These are phyloP conservation scores for Globisporangium yorkense DNA, from an alignment of 352 stramenopile genomes.

Conservation along the genomic window DNA sequence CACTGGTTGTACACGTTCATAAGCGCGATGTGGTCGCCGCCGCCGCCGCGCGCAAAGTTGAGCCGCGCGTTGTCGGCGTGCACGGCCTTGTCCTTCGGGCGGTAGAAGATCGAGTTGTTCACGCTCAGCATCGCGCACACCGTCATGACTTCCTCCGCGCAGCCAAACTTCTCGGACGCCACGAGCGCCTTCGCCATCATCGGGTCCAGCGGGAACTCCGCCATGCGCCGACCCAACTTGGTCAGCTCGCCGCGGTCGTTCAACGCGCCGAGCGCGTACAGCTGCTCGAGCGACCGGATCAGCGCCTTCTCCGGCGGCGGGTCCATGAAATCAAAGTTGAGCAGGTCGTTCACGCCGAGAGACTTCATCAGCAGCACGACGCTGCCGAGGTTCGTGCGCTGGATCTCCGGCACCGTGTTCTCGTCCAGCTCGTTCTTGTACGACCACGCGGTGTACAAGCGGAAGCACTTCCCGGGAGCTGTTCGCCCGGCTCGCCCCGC, in stretches of 20 bases:
- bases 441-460: slow-evolving; percentile 98
- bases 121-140: slow-evolving; percentile 98
- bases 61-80: slow-evolving; percentile 97
- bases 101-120: slow-evolving; percentile 98
- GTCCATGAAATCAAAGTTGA: slow-evolving; percentile 99
- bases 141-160: slow-evolving; percentile 93
- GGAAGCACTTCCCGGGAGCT: slow-evolving; percentile 98
- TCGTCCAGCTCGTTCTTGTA: slow-evolving; percentile 99
- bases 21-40: slow-evolving; percentile 97
- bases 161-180: slow-evolving; percentile 88
- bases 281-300: slow-evolving; percentile 96
- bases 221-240: slow-evolving; percentile 93
- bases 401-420: slow-evolving; percentile 97
- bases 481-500: slow-evolving; percentile 94
- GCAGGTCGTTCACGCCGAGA: slow-evolving; percentile 98
- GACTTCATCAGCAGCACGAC: slow-evolving; percentile 99
- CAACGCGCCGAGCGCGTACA: slow-evolving; percentile 98
- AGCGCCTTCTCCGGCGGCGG: slow-evolving; percentile 97
- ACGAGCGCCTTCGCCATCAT: slow-evolving; percentile 95
- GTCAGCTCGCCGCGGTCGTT: slow-evolving; percentile 99
- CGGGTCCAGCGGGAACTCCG: slow-evolving; percentile 94
- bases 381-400: slow-evolving; percentile 96
- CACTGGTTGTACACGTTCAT: slow-evolving; percentile 98
- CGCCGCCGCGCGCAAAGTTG: slow-evolving; percentile 96
- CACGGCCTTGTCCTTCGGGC: slow-evolving; percentile 98